These are phyloP conservation scores for Micractinium conductrix DNA, from an alignment of 139 green algal species.

Conservation along the genomic window DNA sequence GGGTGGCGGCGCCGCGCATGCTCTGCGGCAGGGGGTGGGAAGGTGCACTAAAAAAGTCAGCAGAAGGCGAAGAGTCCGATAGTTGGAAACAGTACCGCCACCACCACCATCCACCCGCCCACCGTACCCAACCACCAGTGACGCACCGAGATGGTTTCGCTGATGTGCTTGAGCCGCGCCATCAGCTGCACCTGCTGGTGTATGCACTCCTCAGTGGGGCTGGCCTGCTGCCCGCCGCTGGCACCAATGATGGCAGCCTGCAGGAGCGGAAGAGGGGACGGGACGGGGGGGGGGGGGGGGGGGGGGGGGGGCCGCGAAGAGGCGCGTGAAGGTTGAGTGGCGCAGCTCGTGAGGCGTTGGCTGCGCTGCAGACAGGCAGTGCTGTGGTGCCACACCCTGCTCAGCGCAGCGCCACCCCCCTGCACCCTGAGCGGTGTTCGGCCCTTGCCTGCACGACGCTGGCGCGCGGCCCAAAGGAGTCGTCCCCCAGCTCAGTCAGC, in stretches of 20 bases:
- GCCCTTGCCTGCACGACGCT: constrained; percentile 6
- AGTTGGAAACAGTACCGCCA: background rate
- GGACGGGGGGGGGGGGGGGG: background rate
- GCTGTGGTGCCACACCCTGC: too few relatives aligned
- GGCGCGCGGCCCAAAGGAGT: constrained; percentile 9
- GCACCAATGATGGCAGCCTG: constrained; percentile 24
- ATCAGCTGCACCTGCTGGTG: constrained; percentile 78
- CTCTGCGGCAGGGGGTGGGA: constrained; percentile 15
- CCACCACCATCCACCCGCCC: background rate
- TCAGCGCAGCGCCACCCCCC: too few relatives aligned
- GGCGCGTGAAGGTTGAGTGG: background rate
- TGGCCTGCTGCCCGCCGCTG: constrained; percentile 15
- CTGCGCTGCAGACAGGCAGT: too few relatives aligned
- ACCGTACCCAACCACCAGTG: background rate
- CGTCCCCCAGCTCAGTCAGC: constrained; percentile 74
- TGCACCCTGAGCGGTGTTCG: too few relatives aligned
- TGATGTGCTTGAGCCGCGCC: constrained; percentile 66
- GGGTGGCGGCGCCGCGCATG: constrained; percentile 39
- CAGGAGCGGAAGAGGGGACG: too few relatives aligned
- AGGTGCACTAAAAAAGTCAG: background rate
- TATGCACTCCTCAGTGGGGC: constrained; percentile 57
- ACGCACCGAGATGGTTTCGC: constrained; percentile 66
- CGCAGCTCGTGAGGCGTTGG: too few relatives aligned
- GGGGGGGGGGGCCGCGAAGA: background rate
- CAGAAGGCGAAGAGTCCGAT: background rate